Conservation (phyloP, 1,139 yeast genomes). For the Yamadazyma conglobata region DNA sequence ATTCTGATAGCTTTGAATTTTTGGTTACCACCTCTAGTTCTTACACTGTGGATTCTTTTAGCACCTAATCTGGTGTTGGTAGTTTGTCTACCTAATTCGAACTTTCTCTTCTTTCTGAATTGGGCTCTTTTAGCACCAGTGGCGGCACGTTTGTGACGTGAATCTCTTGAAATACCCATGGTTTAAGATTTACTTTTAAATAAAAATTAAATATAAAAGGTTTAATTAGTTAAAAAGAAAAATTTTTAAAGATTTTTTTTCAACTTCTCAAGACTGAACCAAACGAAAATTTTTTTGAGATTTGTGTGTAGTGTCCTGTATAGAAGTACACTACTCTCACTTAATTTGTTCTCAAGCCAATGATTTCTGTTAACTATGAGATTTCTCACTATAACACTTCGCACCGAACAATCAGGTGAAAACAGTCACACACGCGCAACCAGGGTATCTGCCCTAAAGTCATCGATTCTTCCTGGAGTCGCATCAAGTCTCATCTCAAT, state of each 20-base stretch:
- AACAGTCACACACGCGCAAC: too few species aligned
- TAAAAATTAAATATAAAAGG: slow-evolving; percentile 5
- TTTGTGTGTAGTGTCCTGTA: too few species aligned
- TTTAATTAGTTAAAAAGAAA: slow-evolving; percentile 5
- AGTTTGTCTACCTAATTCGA: slow-evolving; percentile 99
- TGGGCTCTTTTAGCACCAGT: slow-evolving; percentile 99
- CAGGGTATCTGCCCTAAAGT: too few species aligned
- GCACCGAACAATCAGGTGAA: too few species aligned
- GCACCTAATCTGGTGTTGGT: slow-evolving; percentile 99
- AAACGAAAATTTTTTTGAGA: too few species aligned
- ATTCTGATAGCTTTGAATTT: slow-evolving; percentile 99
- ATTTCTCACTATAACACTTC: too few species aligned
- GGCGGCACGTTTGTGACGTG: slow-evolving; percentile 99
- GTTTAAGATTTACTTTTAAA: slow-evolving; percentile 13
- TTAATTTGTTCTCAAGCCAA: too few species aligned
- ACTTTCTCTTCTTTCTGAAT: slow-evolving; percentile 99
- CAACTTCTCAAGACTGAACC: too few species aligned
- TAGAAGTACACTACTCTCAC: too few species aligned
- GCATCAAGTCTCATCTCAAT: too few species aligned
- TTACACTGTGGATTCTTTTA: slow-evolving; percentile 97
- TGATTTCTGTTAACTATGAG: too few species aligned
- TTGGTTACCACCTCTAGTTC: slow-evolving; percentile 99
- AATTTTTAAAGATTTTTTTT: slow-evolving; percentile 5
- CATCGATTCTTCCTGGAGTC: too few species aligned
- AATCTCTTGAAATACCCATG: slow-evolving; percentile 99